Evolutionary conservation across 352 stramenopile species (phyloP).

Genomic region (Pythium folliculosum): DNA sequence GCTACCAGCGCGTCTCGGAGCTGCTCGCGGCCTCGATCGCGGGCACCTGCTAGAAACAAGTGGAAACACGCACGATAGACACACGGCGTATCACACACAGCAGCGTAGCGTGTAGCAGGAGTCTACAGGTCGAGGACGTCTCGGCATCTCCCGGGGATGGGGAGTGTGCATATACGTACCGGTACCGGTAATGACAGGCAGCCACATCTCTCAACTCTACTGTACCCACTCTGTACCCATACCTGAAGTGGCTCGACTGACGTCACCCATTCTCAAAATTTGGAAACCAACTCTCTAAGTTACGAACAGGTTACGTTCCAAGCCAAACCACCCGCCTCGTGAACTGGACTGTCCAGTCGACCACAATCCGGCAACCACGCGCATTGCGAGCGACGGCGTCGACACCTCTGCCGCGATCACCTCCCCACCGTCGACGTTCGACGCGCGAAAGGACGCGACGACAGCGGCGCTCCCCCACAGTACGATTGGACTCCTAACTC

Average conservation of each 20-base stretch:
- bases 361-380: not conserved
- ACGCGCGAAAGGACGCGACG: no score
- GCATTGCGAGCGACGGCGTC: no score
- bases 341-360: no score
- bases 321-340: not conserved
- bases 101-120: no score
- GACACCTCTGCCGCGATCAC: no score
- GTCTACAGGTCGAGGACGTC: no score
- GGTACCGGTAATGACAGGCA: no score
- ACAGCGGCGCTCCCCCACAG: no score
- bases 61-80: not conserved
- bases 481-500: no score
- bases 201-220: not conserved
- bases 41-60: constrained; percentile 4
- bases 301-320: constrained; percentile 6
- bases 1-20: constrained; percentile 10
- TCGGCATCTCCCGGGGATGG: no score
- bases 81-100: not conserved
- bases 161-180: no score
- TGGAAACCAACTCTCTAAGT: not conserved
- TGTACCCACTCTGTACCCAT: not conserved
- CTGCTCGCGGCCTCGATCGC: constrained; percentile 19
- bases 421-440: no score
- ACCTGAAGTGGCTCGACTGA: not conserved
- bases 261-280: constrained; percentile 4